phyloP scores from a whole-genome alignment of 1,139 yeast genomes.

The Trichomonascaceae sp. region DNA sequence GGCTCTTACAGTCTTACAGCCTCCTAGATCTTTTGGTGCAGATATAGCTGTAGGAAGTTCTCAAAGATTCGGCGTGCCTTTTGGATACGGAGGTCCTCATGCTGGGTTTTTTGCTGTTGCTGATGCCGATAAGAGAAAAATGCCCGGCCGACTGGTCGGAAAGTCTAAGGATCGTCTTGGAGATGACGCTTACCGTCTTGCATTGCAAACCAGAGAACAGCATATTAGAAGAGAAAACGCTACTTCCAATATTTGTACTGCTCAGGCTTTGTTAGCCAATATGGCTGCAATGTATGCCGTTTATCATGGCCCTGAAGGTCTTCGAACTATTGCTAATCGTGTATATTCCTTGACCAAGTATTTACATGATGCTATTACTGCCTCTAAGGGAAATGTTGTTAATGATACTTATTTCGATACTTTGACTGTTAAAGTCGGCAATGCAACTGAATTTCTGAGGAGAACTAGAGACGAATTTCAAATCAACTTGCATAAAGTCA shows the following conservation, averaged over 20 bases:
- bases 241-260: slow-evolving; percentile 95
- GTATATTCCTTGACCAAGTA: slow-evolving; percentile 70
- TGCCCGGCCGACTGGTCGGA: slow-evolving; percentile 96
- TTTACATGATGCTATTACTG: slow-evolving; percentile 53
- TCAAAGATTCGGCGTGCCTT: slow-evolving; percentile 95
- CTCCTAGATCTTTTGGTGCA: slow-evolving; percentile 84
- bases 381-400: slow-evolving; percentile 32
- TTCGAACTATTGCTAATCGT: slow-evolving; percentile 69
- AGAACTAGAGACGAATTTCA: slow-evolving; percentile 56
- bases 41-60: slow-evolving; percentile 91
- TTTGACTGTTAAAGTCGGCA: slow-evolving; percentile 54
- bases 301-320: slow-evolving; percentile 93
- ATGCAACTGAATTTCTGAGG: slow-evolving; percentile 51
- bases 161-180: slow-evolving; percentile 89
- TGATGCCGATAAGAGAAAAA: slow-evolving; percentile 73
- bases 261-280: slow-evolving; percentile 93
- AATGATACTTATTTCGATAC: slow-evolving; percentile 84
- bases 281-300: slow-evolving; percentile 95
- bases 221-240: slow-evolving; percentile 97
- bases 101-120: slow-evolving; percentile 94
- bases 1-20: slow-evolving; percentile 76
- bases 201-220: slow-evolving; percentile 96
- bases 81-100: slow-evolving; percentile 98
- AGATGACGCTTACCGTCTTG: slow-evolving; percentile 79
- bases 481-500: slow-evolving; percentile 71